These are phyloP conservation scores for Zoysia pacifica DNA, from an alignment of 176 grass and related monocot genomes.

Conservation along the genomic window DNA sequence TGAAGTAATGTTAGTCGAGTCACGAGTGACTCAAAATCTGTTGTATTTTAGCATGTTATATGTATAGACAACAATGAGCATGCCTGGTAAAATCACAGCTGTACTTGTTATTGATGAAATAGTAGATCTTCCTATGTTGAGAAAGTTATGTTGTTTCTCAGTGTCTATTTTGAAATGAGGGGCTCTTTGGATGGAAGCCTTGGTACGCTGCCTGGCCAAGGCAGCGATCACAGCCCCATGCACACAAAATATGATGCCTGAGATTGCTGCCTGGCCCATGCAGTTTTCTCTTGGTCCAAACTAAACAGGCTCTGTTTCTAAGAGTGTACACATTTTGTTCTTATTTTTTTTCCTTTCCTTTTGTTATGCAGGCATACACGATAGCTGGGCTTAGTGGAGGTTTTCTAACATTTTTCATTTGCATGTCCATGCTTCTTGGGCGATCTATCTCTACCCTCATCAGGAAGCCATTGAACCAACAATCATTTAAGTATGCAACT, in stretches of 20 bases:
- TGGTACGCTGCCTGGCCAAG: no score
- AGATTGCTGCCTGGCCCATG: no score
- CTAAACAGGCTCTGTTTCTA: background rate
- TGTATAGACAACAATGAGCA: constrained; percentile 11
- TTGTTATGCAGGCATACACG: constrained; percentile 62
- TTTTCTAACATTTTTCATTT: constrained; percentile 88
- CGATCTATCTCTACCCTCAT: constrained; percentile 54
- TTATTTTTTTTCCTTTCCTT: constrained; percentile 13
- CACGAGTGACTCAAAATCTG: background rate
- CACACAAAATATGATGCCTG: no score
- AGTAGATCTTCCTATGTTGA: constrained; percentile 8
- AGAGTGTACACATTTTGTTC: background rate
- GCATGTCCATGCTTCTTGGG: constrained; percentile 82
- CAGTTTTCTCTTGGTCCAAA: no score
- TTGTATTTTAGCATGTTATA: background rate
- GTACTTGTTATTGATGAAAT: background rate
- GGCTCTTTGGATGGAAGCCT: no score
- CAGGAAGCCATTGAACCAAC: constrained; percentile 48
- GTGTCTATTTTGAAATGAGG: background rate
- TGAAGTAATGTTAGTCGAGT: constrained; percentile 24
- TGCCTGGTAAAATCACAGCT: background rate
- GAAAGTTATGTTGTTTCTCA: background rate
- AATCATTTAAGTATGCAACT: constrained; percentile 63
- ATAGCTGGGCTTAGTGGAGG: constrained; percentile 77
- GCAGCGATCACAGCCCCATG: no score